A percentile compares a stretch with the other conserved stretches of the same genome.
Conservation (phyloP, 768 basidiomycete species). For the Kwoniella europaea region DNA sequence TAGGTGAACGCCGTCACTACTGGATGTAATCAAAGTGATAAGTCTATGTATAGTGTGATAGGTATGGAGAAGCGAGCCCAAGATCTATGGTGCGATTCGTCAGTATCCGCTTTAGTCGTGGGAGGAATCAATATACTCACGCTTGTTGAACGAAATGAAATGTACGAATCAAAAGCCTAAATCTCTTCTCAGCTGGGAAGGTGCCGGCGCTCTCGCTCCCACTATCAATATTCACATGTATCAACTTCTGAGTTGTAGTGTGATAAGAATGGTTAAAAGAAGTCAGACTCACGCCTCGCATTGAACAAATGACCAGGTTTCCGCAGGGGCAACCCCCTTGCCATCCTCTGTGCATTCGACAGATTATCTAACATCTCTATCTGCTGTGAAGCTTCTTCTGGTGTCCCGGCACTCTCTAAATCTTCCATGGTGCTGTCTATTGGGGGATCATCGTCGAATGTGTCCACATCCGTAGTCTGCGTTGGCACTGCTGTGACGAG, state of each 20-base stretch:
- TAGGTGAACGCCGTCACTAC: not conserved
- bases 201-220: slow-evolving; percentile 16
- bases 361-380: slow-evolving; percentile 15
- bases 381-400: not conserved
- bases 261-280: not conserved
- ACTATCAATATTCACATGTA: not conserved
- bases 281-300: slow-evolving; percentile 13
- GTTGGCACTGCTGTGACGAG: not conserved
- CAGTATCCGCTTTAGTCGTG: no score
- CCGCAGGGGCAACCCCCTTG: slow-evolving; percentile 14
- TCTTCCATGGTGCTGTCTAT: not conserved
- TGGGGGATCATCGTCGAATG: not conserved
- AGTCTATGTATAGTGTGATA: no score
- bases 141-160: not conserved
- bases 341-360: slow-evolving; percentile 23
- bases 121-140: not conserved
- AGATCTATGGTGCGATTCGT: not conserved
- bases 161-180: not conserved
- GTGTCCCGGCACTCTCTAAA: not conserved
- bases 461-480: not conserved
- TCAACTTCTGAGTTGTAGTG: not conserved
- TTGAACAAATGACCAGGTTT: slow-evolving; percentile 26
- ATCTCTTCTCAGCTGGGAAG: not conserved
- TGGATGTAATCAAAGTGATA: no score
- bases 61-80: not conserved